Conservation (phyloP, 2,329 filamentous ascomycete species). For the Pyrenochaeta sp. region DNA sequence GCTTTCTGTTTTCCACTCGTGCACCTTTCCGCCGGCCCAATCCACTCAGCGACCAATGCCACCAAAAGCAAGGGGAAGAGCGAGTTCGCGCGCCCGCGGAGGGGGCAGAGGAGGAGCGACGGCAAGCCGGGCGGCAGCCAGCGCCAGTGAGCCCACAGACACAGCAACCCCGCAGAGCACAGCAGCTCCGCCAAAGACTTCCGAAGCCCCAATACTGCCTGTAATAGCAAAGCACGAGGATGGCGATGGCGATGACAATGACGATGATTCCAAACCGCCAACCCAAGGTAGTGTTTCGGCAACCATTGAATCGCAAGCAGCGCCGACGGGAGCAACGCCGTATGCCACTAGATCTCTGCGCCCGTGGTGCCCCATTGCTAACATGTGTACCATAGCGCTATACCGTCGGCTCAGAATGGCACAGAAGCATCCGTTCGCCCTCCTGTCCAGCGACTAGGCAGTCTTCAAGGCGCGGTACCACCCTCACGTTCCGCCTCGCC, state of each 20-base stretch:
- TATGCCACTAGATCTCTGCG: conserved; percentile 7
- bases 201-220: conserved; percentile 11
- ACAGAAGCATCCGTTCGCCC: conserved; percentile 29
- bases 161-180: conserved; percentile 25
- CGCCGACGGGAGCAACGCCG: conserved; percentile 18
- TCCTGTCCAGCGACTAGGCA: conserved; percentile 38
- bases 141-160: conserved; percentile 18
- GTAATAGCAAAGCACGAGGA: conserved; percentile 33
- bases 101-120: conserved; percentile 28
- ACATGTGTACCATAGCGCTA: conserved; percentile 16
- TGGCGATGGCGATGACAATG: conserved; percentile 17
- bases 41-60: conserved; percentile 34
- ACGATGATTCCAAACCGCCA: conserved; percentile 23
- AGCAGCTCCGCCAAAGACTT: conserved; percentile 15
- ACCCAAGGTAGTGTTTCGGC: conserved; percentile 18
- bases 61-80: conserved; percentile 40
- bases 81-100: conserved; percentile 30
- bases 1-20: conserved; percentile 12
- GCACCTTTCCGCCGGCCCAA: conserved; percentile 1
- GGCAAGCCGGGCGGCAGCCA: conserved; percentile 15
- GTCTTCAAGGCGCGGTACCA: conserved; percentile 37
- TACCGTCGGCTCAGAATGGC: conserved; percentile 23
- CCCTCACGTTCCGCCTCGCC: conserved; percentile 42
- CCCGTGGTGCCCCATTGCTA: not conserved
- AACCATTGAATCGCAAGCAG: conserved; percentile 18